phyloP scores from a whole-genome alignment of 805 yeast genomes.

The Starmerella scarabaei region DNA sequence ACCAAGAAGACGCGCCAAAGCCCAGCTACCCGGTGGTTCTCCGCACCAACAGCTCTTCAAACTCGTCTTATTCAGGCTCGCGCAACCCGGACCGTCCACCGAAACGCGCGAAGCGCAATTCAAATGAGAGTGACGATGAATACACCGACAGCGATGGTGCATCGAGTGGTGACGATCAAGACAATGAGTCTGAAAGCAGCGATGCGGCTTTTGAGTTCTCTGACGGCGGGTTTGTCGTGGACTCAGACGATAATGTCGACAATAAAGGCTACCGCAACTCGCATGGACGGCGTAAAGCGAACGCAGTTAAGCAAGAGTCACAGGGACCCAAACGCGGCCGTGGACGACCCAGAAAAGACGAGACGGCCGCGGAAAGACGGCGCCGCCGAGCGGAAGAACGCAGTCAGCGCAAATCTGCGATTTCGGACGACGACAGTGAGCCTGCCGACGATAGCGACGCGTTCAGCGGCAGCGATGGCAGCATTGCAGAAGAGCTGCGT shows the following conservation, averaged over 20 bases:
- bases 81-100: neutral
- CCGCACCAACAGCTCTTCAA: neutral
- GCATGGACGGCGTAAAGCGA: constrained; percentile 2
- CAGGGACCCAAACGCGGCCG: constrained; percentile 2
- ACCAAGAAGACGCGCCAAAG: no score
- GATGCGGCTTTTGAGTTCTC: constrained; percentile 13
- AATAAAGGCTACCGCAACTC: neutral
- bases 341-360: constrained; percentile 2
- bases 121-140: constrained; percentile 4
- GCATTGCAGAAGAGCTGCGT: constrained; percentile 19
- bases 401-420: neutral
- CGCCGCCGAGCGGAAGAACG: neutral
- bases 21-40: neutral
- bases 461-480: constrained; percentile 11
- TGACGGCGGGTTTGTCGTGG: constrained; percentile 20
- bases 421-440: neutral
- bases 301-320: neutral
- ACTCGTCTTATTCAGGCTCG: neutral
- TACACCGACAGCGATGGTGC: constrained; percentile 4
- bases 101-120: neutral
- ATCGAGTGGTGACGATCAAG: neutral
- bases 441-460: constrained; percentile 12
- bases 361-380: neutral
- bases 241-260: constrained; percentile 17
- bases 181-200: constrained; percentile 1